Evolutionary conservation across 1,284 basidiomycete genomes (phyloP), one percentile per base, ranked within the genome.

Genomic region (Cryptococcus floricola): DNA sequence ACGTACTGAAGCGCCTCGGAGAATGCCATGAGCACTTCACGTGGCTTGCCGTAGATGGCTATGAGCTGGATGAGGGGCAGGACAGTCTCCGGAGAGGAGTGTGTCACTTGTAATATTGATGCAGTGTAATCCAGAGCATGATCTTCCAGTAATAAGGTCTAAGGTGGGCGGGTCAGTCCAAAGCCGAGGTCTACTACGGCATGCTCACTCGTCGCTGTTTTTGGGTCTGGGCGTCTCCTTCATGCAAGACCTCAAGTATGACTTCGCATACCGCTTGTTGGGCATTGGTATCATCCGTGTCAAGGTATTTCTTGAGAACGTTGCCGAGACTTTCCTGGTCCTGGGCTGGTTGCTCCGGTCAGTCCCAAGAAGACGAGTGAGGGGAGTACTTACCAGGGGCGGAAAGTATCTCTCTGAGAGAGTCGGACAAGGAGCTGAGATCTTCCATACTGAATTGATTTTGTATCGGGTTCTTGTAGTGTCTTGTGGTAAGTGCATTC

Each of bases 1-100:
- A 74, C 52, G 16, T 62, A 47, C 25, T 60, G 56, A 16, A 73
- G 41, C 18, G 57, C 60, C 23, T 65, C 60, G 25, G 63, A 63
- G 19, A 73, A 57, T 0, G 66, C 67, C 18, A 74, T 56, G 0
- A 67, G 50, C 3, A 69, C 64, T 43, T 75, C 73, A 1, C 41
- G 41, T 5, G 71, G 58, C 9, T 57, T 59, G 3, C 57, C 52
- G 28, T 63, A 52, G 16, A 52, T 28, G 3, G 63, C 54, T 9
- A 68, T 57, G 5, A 64, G 54, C 34, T 52, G 13, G 16, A 71
- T 28, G 2, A 69, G 18, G 14, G 28, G 37, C 8, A 39, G 14
- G 3, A 41, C 34, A 18, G 54, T 18, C 23, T 43, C 48, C 8
- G 47, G 39, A 2, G 53, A 18, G 10, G 16, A 31, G 6, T 39